Evolutionary conservation across 768 basidiomycete species (phyloP), one percentile per base, ranked within the genome.

Genomic region (Tylopilus plumbeoviolaceoides): DNA sequence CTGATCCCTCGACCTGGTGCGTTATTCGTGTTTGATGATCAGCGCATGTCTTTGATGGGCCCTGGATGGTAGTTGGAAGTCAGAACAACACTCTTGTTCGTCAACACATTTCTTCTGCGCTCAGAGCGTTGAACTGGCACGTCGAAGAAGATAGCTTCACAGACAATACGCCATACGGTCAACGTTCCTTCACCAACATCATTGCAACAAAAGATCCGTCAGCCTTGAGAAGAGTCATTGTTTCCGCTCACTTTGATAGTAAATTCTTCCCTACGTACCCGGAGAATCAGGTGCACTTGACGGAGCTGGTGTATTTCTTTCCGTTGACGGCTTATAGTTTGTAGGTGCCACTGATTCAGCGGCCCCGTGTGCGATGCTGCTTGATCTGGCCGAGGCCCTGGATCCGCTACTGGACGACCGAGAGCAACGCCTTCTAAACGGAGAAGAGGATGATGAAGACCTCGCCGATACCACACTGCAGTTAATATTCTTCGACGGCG

Each of bases 321-420:
- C 45, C 25, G 18, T 44, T 67, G 45, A 59, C 53, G 48, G 18
- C 54, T 49, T 53, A 47, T 46, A 98, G 91, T 99, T 99, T 67
- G 75, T 99, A 63, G 97, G 97, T 31, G 97, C 97, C 9, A 98
- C 94, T 10, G 97, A 99, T 67, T 97, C 94, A 1, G 97, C 95
- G 7, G 93, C 91, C 31, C 85, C 97, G 3, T 98, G 95, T 59
- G 92, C 94, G 5, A 85, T 98, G 72, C 80, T 99, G 75, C 80
- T 98, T 27, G 94, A 98, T 70, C 73, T 98, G 15, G 97, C 94
- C 0, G 89, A 94, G 70, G 73, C 87, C 6, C 71, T 98, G 36
- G 82, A 89, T 54, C 83, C 83, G 0, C 72, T 95, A 38, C 70
- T 98, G 17, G 77, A 87, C 31, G 72, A 76, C 12, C 78, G 87